These are phyloP conservation scores for Acmispon strigosus DNA, from an alignment of 306 rosid genomes.

Conservation along the genomic window DNA sequence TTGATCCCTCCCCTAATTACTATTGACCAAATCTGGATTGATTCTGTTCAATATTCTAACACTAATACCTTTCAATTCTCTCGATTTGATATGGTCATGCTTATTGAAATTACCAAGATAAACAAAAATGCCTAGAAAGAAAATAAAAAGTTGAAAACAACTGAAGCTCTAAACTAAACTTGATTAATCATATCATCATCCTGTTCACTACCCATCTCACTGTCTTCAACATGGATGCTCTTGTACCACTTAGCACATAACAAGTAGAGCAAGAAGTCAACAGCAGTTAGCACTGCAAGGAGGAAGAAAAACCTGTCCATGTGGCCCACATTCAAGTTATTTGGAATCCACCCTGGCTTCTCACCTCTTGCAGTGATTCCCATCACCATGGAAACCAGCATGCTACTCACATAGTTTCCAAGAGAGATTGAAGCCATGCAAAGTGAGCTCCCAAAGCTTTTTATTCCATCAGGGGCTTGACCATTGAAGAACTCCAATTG, in stretches of 20 bases:
- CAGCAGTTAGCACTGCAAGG: conserved; percentile 35
- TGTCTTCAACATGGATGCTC: background rate
- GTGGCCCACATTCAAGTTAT: conserved; percentile 40
- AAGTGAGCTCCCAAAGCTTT: conserved; percentile 55
- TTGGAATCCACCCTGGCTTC: conserved; percentile 47
- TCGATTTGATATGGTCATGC: conserved; percentile 13
- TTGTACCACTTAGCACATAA: conserved; percentile 42
- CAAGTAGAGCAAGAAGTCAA: conserved; percentile 37
- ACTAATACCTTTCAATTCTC: background rate
- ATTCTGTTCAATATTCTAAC: too few relatives aligned
- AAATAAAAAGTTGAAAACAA: background rate
- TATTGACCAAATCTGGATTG: too few relatives aligned
- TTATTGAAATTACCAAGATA: background rate
- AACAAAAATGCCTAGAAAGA: background rate
- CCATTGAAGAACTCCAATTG: conserved; percentile 52
- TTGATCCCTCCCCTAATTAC: too few relatives aligned
- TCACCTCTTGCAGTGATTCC: conserved; percentile 30
- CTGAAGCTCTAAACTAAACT: conserved; percentile 16
- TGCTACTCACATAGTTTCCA: conserved; percentile 51
- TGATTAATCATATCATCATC: background rate
- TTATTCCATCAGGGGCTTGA: conserved; percentile 56
- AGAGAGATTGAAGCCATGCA: conserved; percentile 65
- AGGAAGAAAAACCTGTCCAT: conserved; percentile 49
- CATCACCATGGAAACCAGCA: conserved; percentile 38
- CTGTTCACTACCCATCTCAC: background rate